phyloP scores from a whole-genome alignment of 768 basidiomycete genomes.

The Hortiboletus campestris region DNA sequence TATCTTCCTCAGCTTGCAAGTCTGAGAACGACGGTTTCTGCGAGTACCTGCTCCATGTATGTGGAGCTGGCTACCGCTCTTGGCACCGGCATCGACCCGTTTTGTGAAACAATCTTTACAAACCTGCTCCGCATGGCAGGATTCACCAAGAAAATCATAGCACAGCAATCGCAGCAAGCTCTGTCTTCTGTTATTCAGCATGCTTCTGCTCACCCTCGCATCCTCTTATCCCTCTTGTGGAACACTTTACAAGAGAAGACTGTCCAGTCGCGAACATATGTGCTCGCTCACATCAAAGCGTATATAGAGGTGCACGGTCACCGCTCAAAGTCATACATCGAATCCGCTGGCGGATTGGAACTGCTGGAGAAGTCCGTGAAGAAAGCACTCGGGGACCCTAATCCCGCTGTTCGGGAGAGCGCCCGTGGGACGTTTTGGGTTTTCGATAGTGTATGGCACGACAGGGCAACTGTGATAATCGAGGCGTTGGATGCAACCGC shows the following conservation, averaged over 20 bases:
- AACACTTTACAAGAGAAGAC: slow-evolving; percentile 76
- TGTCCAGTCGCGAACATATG: slow-evolving; percentile 67
- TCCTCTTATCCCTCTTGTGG: slow-evolving; percentile 67
- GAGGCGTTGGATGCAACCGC: slow-evolving; percentile 64
- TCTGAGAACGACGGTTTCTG: slow-evolving; percentile 86
- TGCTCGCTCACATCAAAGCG: slow-evolving; percentile 65
- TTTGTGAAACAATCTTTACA: slow-evolving; percentile 74
- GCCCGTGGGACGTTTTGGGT: slow-evolving; percentile 78
- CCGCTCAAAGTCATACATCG: slow-evolving; percentile 63
- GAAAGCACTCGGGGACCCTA: slow-evolving; percentile 74
- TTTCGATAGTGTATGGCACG: slow-evolving; percentile 74
- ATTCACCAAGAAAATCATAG: slow-evolving; percentile 90
- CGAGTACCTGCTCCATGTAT: slow-evolving; percentile 76
- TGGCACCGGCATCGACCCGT: slow-evolving; percentile 68
- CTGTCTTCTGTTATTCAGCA: slow-evolving; percentile 66
- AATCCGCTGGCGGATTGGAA: slow-evolving; percentile 66
- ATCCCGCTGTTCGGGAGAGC: slow-evolving; percentile 72
- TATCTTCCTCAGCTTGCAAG: slow-evolving; percentile 62
- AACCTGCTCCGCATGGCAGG: slow-evolving; percentile 83
- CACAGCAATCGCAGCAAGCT: slow-evolving; percentile 77
- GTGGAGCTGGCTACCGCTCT: slow-evolving; percentile 68
- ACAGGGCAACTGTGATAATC: slow-evolving; percentile 61
- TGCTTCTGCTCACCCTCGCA: slow-evolving; percentile 68
- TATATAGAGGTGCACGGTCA: slow-evolving; percentile 74
- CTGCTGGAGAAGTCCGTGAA: slow-evolving; percentile 70